phyloP scores from a whole-genome alignment of 148 eudicot genomes.

The Tetragonia tetragonoides region DNA sequence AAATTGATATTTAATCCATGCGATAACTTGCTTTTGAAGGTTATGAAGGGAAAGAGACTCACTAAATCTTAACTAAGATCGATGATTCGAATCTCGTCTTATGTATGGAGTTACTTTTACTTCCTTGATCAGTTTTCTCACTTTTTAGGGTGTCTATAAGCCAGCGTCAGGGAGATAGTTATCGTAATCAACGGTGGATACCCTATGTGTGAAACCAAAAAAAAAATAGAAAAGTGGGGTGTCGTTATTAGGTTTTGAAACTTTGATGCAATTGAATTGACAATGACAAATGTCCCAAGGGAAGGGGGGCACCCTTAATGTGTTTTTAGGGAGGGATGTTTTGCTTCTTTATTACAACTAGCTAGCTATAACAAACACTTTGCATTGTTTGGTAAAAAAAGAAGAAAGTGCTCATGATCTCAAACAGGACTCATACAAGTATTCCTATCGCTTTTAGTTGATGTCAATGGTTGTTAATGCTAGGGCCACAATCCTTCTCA shows the following conservation, averaged over 20 bases:
- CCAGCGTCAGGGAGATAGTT: too few species aligned
- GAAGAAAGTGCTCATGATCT: not conserved
- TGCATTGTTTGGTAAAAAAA: slow-evolving; percentile 23
- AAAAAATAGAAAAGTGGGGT: not conserved
- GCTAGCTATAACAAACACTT: slow-evolving; percentile 22
- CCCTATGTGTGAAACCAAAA: too few species aligned
- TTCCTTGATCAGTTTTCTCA: too few species aligned
- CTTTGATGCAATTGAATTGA: not conserved
- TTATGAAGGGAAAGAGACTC: not conserved
- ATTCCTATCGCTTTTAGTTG: slow-evolving; percentile 15
- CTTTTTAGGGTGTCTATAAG: too few species aligned
- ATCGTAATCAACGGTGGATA: too few species aligned
- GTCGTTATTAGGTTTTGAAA: not conserved
- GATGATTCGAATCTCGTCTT: too few species aligned
- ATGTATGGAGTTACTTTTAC: too few species aligned
- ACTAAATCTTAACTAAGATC: too few species aligned
- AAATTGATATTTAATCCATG: not conserved
- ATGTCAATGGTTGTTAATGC: slow-evolving; percentile 33
- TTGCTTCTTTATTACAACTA: slow-evolving; percentile 28
- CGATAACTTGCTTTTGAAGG: slow-evolving; percentile 18
- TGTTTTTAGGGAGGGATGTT: not conserved
- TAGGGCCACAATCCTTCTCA: slow-evolving; percentile 28
- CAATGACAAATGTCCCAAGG: slow-evolving; percentile 16
- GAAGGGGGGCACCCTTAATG: slow-evolving; percentile 8
- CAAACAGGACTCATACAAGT: not conserved